Evolutionary conservation across 176 grass and related monocot species (phyloP).

Genomic region (Aegilops sharonensis): DNA sequence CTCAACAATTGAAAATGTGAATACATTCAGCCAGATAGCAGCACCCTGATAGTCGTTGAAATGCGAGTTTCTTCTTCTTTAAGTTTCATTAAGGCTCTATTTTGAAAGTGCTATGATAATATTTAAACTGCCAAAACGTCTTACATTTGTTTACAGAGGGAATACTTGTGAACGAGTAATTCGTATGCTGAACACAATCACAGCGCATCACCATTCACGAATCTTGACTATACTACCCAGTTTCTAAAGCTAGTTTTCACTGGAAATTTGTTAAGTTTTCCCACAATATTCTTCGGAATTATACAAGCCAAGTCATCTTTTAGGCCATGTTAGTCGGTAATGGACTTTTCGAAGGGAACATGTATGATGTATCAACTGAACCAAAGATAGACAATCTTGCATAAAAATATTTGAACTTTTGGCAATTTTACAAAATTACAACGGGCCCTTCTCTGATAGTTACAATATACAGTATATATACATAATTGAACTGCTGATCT

Average conservation of each 20-base stretch:
- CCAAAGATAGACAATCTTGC: not conserved
- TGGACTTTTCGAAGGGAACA: not conserved
- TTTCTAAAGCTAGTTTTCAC: not conserved
- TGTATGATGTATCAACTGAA: not conserved
- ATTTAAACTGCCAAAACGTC: too few species aligned
- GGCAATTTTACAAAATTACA: not conserved
- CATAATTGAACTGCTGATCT: conserved; percentile 16
- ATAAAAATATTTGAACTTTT: conserved; percentile 6
- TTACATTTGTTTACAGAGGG: too few species aligned
- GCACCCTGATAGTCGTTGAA: too few species aligned
- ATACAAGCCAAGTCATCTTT: not conserved
- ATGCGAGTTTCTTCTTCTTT: too few species aligned
- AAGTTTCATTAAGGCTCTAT: too few species aligned
- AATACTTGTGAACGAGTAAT: too few species aligned
- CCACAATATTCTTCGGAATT: not conserved
- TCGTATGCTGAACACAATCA: too few species aligned
- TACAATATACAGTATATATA: not conserved
- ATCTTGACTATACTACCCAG: not conserved
- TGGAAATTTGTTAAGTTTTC: not conserved
- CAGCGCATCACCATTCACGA: too few species aligned
- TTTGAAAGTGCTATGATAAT: too few species aligned
- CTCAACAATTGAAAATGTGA: too few species aligned
- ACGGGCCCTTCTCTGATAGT: not conserved
- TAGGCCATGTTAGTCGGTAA: not conserved
- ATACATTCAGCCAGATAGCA: too few species aligned